Percentiles rank a stretch among this genome's conserved stretches.
phyloP scores from a whole-genome alignment of 192 early-diverging fungal genomes.

The Mortierella alpina region DNA sequence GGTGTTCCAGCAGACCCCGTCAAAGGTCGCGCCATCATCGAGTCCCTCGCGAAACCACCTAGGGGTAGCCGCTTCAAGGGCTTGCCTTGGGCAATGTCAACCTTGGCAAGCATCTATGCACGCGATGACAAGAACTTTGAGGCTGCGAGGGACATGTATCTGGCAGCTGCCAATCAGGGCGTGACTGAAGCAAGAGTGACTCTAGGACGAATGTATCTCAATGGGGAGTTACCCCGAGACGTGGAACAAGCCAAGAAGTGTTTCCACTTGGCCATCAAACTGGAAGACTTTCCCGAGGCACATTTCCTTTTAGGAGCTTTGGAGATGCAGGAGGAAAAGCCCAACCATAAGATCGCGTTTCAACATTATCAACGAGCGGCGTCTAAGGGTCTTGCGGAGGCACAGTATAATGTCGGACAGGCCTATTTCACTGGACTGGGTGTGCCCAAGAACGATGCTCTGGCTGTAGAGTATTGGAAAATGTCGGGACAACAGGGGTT shows the following conservation, averaged over 20 bases:
- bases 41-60: slow-evolving; percentile 46
- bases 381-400: slow-evolving; percentile 61
- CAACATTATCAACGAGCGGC: slow-evolving; percentile 63
- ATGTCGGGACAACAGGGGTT: slow-evolving; percentile 64
- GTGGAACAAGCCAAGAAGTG: slow-evolving; percentile 47
- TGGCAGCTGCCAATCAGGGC: slow-evolving; percentile 54
- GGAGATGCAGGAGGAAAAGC: slow-evolving; percentile 24
- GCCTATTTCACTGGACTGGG: slow-evolving; percentile 59
- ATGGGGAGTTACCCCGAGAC: slow-evolving; percentile 28
- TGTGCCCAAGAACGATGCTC: slow-evolving; percentile 52
- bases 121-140: slow-evolving; percentile 52
- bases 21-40: slow-evolving; percentile 51
- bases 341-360: slow-evolving; percentile 53
- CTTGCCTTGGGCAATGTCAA: slow-evolving; percentile 58
- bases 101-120: slow-evolving; percentile 58
- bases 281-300: slow-evolving; percentile 30
- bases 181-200: slow-evolving; percentile 49
- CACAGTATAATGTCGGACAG: slow-evolving; percentile 64
- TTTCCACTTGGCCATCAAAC: slow-evolving; percentile 51
- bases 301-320: slow-evolving; percentile 34
- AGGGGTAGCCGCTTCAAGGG: slow-evolving; percentile 26
- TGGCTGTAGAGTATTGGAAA: slow-evolving; percentile 61
- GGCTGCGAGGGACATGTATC: slow-evolving; percentile 57
- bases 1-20: slow-evolving; percentile 51
- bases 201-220: slow-evolving; percentile 54